Evolutionary conservation across 768 basidiomycete species (phyloP), one percentile per base, ranked within the genome.

Genomic region (Tricholoma matsutake): DNA sequence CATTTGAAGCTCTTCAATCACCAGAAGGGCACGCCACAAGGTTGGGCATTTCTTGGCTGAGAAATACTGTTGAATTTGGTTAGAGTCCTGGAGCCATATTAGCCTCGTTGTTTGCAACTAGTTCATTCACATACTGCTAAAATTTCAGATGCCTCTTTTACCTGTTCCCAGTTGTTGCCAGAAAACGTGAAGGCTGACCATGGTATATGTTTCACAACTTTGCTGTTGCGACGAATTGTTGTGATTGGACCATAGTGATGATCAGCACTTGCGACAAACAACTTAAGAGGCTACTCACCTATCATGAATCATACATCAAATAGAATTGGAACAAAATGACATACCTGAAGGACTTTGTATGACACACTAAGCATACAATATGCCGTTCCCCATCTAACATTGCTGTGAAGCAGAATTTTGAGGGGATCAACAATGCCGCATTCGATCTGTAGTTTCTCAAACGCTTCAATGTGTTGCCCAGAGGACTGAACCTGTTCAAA

Each of bases 21-120:
- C 37, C 5, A 11, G 72, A 6, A 75, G 68, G 0, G 64, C 69
- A 1, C 35, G 55, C 58, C 64, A 73, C 0, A 76, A 63, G 0
- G 72, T 75, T 0, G 68, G 67, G 0, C 61, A 57, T 6, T 57
- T 39, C 13, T 72, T 70, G 0, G 69, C 31, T 0, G 71, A 74
- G 58, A 75, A 72, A 16, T 67, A 62, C 18, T 67, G 62, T 65
- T 56, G 54, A 13, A 61, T 37, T 3, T 51, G n/a, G 20, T 74
- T 68, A 1, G 67, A 59, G 8, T 74, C 70, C 66, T 71, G 14
- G 37, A 16, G 14, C 4, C 3, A 11, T 9, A 39, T 39, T 39
- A 39, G 37, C 37, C 14, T 39, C 13, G 32, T 34, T 34, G 32
- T 10, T 34, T 34, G 32, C 32, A 29, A 8, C 25, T 29, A 43